Evolutionary conservation across 345 rosid genomes (phyloP), one percentile per base, ranked within the genome.

Genomic region (Populus davidiana): DNA sequence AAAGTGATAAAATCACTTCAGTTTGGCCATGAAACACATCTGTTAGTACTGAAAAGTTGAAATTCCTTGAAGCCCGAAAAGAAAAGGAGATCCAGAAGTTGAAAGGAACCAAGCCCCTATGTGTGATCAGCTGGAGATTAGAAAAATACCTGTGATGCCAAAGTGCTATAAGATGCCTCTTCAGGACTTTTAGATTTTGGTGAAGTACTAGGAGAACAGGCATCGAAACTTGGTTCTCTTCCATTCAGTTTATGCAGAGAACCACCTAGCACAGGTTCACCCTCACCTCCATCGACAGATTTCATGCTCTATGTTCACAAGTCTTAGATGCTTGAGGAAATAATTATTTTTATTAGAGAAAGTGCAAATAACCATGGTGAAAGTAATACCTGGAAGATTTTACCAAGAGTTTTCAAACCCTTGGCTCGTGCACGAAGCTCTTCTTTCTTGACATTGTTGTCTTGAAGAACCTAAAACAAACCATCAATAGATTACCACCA

Each of bases 381-480:
- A 65, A n/a, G 29, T 10, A 67, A 70, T 81, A 96, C 98, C 99
- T 92, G 97, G 81, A 96, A 93, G 82, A 96, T 92, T 89, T 86
- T 93, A 72, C 99, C 99, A 25, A 96, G 90, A 77, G 96, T 85
- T 86, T 92, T 96, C 86, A 96, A 82, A 33, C 97, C 98, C 87
- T 94, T 92, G 25, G 99, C 99, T 86, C 97, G 90, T 25, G 89
- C 81, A 72, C 94, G 93, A 72, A 93, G 93, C 76, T 96, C 99
- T 72, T 96, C 99, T 87, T 90, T 93, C 86, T 87, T 92, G 75
- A 80, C 89, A 69, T 74, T 89, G 16, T 84, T 90, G 74, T 96
- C 99, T 91, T 93, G 99, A 89, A 96, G 98, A 82, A 96, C 99
- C 99, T 95, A 85, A 77, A 80, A 82, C 68, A 73, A 50, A 69